Evolutionary conservation across 805 yeast species (phyloP).

Genomic region (Spathaspora sp.): DNA sequence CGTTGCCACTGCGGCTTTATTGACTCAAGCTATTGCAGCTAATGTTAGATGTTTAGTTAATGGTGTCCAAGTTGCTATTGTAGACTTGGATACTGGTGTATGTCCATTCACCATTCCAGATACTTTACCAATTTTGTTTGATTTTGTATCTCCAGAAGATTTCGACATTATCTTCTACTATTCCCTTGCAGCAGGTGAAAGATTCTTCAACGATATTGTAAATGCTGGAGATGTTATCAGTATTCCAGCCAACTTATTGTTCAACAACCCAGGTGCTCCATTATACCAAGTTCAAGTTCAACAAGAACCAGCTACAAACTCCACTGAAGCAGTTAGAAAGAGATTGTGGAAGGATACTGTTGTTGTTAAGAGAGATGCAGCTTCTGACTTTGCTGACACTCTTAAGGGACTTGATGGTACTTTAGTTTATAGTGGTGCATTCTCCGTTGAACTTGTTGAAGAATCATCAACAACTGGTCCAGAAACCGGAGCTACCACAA

Average conservation of each 20-base stretch:
- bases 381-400: slow-evolving; percentile 24
- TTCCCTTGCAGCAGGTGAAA: slow-evolving; percentile 17
- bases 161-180: slow-evolving; percentile 35
- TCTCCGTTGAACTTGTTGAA: slow-evolving; percentile 13
- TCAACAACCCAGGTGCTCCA: slow-evolving; percentile 17
- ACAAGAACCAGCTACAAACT: slow-evolving; percentile 31
- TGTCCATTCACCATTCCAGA: slow-evolving; percentile 37
- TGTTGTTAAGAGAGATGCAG: slow-evolving; percentile 28
- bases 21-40: slow-evolving; percentile 24
- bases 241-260: slow-evolving; percentile 29
- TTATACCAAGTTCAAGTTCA: slow-evolving; percentile 27
- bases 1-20: slow-evolving; percentile 11
- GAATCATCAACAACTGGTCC: slow-evolving; percentile 8
- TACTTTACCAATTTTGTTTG: slow-evolving; percentile 23
- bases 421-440: slow-evolving; percentile 13
- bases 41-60: slow-evolving; percentile 36
- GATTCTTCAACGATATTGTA: slow-evolving; percentile 32
- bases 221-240: slow-evolving; percentile 30
- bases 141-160: slow-evolving; percentile 24
- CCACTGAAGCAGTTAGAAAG: slow-evolving; percentile 38
- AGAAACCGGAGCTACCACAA: slow-evolving; percentile 8
- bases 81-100: slow-evolving; percentile 37
- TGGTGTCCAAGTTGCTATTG: slow-evolving; percentile 30
- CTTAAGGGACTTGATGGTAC: slow-evolving; percentile 19
- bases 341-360: slow-evolving; percentile 26